These are phyloP conservation scores for Claviceps purpurea DNA, from an alignment of 2,329 filamentous ascomycete species.

Conservation along the genomic window DNA sequence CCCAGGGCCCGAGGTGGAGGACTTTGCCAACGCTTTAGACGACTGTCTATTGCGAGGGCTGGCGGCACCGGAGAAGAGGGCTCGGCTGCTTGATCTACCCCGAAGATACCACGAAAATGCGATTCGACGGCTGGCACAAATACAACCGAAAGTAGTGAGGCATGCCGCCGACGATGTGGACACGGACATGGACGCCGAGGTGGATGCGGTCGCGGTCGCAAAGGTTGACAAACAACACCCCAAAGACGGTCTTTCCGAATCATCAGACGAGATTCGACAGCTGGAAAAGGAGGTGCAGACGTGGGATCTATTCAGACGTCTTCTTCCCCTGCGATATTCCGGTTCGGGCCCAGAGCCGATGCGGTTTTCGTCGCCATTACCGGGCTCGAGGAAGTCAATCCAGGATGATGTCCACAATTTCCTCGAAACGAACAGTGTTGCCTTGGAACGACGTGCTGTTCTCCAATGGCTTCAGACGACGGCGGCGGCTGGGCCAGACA, in stretches of 20 bases:
- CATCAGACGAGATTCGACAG: slow-evolving; percentile 22
- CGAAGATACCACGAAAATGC: slow-evolving; percentile 45
- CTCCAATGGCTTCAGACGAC: slow-evolving; percentile 78
- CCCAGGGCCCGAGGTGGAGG: slow-evolving; percentile 70
- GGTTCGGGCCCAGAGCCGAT: slow-evolving; percentile 15
- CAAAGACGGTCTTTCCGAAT: background rate
- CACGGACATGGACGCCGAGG: slow-evolving; percentile 43
- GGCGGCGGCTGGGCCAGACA: slow-evolving; percentile 55
- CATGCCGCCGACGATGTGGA: slow-evolving; percentile 32
- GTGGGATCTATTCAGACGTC: slow-evolving; percentile 70
- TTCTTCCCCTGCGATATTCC: slow-evolving; percentile 58
- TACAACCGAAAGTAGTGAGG: slow-evolving; percentile 15
- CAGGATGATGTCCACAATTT: slow-evolving; percentile 45
- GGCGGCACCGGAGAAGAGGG: slow-evolving; percentile 40
- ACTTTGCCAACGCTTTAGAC: slow-evolving; percentile 74
- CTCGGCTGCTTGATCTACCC: slow-evolving; percentile 51
- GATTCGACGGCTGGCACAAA: slow-evolving; percentile 18
- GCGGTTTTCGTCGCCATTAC: slow-evolving; percentile 18
- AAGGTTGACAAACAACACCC: slow-evolving; percentile 34
- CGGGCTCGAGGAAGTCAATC: slow-evolving; percentile 16
- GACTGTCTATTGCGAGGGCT: slow-evolving; percentile 46
- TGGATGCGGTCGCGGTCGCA: slow-evolving; percentile 43
- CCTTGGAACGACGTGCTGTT: slow-evolving; percentile 65
- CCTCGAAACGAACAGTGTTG: slow-evolving; percentile 55
- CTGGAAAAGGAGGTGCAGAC: slow-evolving; percentile 79